These are phyloP conservation scores for Cynanchum wilfordii DNA, from an alignment of 257 asterid species.

Conservation along the genomic window DNA sequence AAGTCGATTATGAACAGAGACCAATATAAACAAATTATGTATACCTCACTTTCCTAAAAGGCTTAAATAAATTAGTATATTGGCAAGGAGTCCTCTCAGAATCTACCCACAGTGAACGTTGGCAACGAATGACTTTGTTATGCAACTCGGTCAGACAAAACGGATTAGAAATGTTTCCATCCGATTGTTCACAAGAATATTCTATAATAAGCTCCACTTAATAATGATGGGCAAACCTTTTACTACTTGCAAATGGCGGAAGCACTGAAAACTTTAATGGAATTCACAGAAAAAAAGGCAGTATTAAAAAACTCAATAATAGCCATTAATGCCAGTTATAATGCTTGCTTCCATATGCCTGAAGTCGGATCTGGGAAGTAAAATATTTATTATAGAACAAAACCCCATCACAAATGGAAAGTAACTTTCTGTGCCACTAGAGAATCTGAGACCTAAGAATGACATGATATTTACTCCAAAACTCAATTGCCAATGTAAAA, in stretches of 20 bases:
- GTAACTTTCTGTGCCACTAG: neutral
- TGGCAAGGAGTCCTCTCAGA: no score
- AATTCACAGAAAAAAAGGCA: neutral
- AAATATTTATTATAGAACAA: neutral
- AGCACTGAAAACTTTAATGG: neutral
- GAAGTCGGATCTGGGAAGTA: neutral
- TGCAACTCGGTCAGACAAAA: neutral
- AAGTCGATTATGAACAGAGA: no score
- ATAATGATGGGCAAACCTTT: neutral
- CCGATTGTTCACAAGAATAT: neutral
- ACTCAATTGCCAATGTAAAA: neutral
- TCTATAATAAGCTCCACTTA: neutral
- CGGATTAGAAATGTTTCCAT: neutral
- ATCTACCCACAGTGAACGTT: neutral
- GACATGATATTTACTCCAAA: neutral
- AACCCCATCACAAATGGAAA: neutral
- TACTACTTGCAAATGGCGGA: neutral
- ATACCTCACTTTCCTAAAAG: no score
- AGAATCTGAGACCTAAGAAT: neutral
- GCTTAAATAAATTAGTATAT: no score
- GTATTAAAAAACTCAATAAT: neutral
- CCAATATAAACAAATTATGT: no score
- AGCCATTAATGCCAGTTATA: neutral
- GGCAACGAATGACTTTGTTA: neutral
- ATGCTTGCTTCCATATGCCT: neutral